A percentile compares a stretch with the other conserved stretches of the same genome.
Evolutionary conservation across 306 rosid species (phyloP).

Genomic region (Phaseolus lunatus): DNA sequence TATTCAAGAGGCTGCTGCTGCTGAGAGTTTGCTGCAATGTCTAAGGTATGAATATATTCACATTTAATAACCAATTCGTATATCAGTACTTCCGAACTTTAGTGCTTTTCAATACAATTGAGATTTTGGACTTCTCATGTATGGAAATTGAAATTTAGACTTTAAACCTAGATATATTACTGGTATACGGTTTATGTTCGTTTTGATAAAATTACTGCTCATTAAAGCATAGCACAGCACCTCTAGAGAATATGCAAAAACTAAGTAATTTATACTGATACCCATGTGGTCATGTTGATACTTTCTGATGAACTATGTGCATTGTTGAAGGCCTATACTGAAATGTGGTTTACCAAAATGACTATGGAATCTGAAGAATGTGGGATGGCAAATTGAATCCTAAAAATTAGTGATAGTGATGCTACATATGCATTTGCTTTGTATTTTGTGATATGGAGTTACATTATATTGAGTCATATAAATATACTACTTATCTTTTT

Average conservation of each 20-base stretch:
- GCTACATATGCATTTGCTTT: not conserved
- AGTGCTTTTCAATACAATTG: not conserved
- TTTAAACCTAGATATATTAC: slow-evolving; percentile 15
- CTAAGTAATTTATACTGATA: slow-evolving; percentile 2
- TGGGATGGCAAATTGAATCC: not conserved
- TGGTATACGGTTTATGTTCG: not conserved
- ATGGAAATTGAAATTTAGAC: slow-evolving; percentile 4
- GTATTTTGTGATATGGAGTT: not conserved
- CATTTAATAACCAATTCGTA: too few relatives aligned
- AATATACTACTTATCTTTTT: not conserved
- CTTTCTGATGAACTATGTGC: slow-evolving; percentile 7
- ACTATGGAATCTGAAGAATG: not conserved
- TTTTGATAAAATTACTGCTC: slow-evolving; percentile 7
- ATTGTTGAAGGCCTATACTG: not conserved
- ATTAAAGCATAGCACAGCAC: slow-evolving; percentile 21
- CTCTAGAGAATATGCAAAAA: slow-evolving; percentile 18
- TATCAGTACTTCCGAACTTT: not conserved
- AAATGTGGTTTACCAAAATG: not conserved
- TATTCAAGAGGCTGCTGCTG: slow-evolving; percentile 92
- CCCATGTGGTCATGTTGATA: not conserved
- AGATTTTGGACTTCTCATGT: slow-evolving; percentile 19
- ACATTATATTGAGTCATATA: slow-evolving; percentile 11
- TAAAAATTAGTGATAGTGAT: not conserved
- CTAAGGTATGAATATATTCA: slow-evolving; percentile 66
- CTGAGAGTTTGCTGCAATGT: slow-evolving; percentile 87